Evolutionary conservation across 345 rosid genomes (phyloP).

Genomic region (Brassica incana): DNA sequence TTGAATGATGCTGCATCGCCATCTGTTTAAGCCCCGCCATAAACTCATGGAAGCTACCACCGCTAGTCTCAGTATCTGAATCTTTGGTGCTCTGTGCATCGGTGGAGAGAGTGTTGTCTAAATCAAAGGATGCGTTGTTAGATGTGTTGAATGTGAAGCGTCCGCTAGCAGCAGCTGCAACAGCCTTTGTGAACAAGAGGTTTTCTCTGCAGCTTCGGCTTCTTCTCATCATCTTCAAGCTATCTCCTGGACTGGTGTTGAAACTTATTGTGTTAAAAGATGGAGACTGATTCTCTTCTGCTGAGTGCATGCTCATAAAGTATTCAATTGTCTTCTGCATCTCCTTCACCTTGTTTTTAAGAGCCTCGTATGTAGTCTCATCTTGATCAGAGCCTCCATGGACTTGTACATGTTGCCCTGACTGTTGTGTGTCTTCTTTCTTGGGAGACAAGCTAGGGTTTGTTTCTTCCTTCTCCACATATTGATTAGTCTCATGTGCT

Average conservation of each 20-base stretch:
- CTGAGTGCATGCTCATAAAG: constrained; percentile 47
- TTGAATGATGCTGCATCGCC: constrained; percentile 21
- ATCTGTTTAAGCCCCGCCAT: constrained; percentile 22
- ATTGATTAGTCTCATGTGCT: constrained; percentile 3
- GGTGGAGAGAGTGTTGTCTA: constrained; percentile 26
- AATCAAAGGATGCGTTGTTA: constrained; percentile 35
- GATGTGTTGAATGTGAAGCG: constrained; percentile 36
- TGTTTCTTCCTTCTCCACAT: constrained; percentile 9
- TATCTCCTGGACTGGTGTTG: constrained; percentile 25
- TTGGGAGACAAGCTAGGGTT: not conserved
- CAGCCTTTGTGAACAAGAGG: constrained; percentile 34
- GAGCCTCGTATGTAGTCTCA: constrained; percentile 42
- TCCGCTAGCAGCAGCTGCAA: constrained; percentile 12
- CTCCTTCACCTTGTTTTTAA: constrained; percentile 62
- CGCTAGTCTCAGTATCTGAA: constrained; percentile 38
- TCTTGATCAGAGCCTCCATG: constrained; percentile 2
- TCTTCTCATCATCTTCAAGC: constrained; percentile 38
- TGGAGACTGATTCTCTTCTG: constrained; percentile 55
- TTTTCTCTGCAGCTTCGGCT: constrained; percentile 58
- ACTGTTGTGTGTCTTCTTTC: constrained; percentile 12
- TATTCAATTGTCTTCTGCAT: constrained; percentile 60
- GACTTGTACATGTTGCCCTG: not conserved
- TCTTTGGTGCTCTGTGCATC: constrained; percentile 48
- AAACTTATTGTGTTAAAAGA: constrained; percentile 28
- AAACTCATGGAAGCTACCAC: constrained; percentile 33